Base-by-base conservation (phyloP, 345 rosid species). In the Linum tenue region DNA sequence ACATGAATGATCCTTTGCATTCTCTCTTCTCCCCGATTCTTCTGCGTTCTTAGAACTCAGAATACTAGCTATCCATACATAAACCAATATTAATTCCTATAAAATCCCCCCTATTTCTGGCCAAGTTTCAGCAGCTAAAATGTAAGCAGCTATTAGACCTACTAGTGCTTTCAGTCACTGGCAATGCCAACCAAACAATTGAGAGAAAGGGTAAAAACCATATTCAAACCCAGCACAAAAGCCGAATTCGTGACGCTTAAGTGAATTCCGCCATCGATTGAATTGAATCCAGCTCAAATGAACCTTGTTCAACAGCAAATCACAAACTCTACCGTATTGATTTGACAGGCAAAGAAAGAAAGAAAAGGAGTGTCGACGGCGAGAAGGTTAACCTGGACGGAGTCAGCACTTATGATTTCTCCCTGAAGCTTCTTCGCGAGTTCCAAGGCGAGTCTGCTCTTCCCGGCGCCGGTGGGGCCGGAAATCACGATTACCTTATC, bases 401-500 rank as follows among this genome's bases (percentile, higher is more conserved):
- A 92, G 80, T 92, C 97, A 42, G 97, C 98, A 77, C 97, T 92
- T 75, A 90, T 81, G 80, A 92, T 92, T 85, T 92, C 94, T 11
- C 97, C 98, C 67, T 83, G 83, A 65, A 92, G 90, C 35, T 84
- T 88, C 85, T 75, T 89, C 10, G 98, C 97, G 14, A 89, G 97
- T 82, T 87, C 98, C 61, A 92, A 7, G 2, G 98, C 94, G 31
- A 90, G 96, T 22, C 82, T 83, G 76, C 83, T 78, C 83, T 92
- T 92, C 0, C 97, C 98, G 15, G 98, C 74, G 2, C 98, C 96
- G 11, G 97, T 92, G 60, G 97, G 98, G 7, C 96, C 98, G 36
- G 97, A 90, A 37, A 92, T 85, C 62, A 90, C 97, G 39, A 92
- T 77, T 12, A 90, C 86, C 78, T 85, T 90, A 78, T 77, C 78